phyloP scores from a whole-genome alignment of 805 yeast genomes.

The Maudiozyma bulderi region DNA sequence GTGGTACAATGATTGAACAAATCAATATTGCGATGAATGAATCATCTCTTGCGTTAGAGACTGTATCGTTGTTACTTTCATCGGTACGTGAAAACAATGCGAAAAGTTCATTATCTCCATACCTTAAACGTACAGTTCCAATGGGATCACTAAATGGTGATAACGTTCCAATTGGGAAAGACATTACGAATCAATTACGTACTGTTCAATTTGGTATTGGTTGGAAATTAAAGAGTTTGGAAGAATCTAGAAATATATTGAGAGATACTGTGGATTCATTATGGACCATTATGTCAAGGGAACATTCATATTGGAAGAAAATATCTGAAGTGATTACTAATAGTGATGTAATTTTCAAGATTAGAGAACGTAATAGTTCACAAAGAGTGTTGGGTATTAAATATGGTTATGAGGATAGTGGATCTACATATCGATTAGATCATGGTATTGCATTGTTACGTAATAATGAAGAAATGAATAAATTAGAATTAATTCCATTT shows the following conservation, averaged over 20 bases:
- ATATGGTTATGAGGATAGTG: slow-evolving; percentile 88
- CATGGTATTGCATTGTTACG: slow-evolving; percentile 67
- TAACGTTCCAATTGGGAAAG: slow-evolving; percentile 18
- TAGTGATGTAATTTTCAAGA: slow-evolving; percentile 43
- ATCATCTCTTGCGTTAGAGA: slow-evolving; percentile 78
- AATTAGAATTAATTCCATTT: slow-evolving; percentile 35
- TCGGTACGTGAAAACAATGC: slow-evolving; percentile 80
- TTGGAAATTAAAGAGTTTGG: slow-evolving; percentile 73
- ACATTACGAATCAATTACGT: slow-evolving; percentile 17
- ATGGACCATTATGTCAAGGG: slow-evolving; percentile 46
- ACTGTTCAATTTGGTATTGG: slow-evolving; percentile 38
- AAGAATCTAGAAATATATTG: slow-evolving; percentile 44
- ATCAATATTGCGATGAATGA: slow-evolving; percentile 73
- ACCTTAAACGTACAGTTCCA: slow-evolving; percentile 61
- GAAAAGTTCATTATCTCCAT: slow-evolving; percentile 79
- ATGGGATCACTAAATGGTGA: slow-evolving; percentile 59
- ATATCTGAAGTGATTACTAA: slow-evolving; percentile 21
- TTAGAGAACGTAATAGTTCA: slow-evolving; percentile 45
- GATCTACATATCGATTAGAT: slow-evolving; percentile 59
- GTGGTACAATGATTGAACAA: slow-evolving; percentile 42
- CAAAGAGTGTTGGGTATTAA: slow-evolving; percentile 62
- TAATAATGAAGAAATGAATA: slow-evolving; percentile 31
- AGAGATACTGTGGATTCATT: slow-evolving; percentile 43
- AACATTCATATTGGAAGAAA: slow-evolving; percentile 49
- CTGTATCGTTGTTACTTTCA: slow-evolving; percentile 73